A percentile compares a stretch with the other conserved stretches of the same genome.
Conservation (phyloP, 805 yeast genomes). For the Ogataea ramenticola region DNA sequence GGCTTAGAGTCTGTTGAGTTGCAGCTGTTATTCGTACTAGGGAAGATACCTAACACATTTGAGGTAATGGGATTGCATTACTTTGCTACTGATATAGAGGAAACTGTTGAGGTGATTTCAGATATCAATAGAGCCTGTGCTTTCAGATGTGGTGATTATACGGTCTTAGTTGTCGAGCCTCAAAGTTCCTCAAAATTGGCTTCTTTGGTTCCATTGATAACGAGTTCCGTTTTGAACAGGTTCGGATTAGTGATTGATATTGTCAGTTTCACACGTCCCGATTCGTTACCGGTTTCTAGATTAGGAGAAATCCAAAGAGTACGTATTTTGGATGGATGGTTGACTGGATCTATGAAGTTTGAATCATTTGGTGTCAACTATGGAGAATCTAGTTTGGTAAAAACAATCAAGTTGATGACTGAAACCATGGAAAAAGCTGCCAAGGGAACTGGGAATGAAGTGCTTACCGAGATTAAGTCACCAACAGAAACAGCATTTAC, state of each 20-base stretch:
- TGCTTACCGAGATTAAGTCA: background rate
- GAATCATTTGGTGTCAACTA: conserved; percentile 50
- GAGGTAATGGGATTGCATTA: conserved; percentile 89
- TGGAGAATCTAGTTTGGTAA: conserved; percentile 60
- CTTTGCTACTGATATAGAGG: conserved; percentile 79
- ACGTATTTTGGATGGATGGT: conserved; percentile 51
- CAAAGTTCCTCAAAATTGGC: conserved; percentile 47
- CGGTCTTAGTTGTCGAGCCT: conserved; percentile 66
- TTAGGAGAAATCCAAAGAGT: conserved; percentile 74
- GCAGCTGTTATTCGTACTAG: conserved; percentile 80
- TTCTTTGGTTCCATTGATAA: conserved; percentile 76
- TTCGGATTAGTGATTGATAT: conserved; percentile 82
- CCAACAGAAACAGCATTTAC: background rate
- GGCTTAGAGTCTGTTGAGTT: conserved; percentile 30
- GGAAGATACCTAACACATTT: conserved; percentile 78
- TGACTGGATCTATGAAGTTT: conserved; percentile 36
- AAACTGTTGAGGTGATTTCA: conserved; percentile 46
- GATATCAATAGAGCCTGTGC: conserved; percentile 46
- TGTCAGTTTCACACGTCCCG: conserved; percentile 66
- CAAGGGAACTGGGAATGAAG: background rate
- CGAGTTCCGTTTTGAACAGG: conserved; percentile 66
- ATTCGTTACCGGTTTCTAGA: conserved; percentile 61
- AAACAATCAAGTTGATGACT: conserved; percentile 50
- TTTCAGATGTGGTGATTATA: conserved; percentile 75
- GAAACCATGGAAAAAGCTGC: conserved; percentile 8